Evolutionary conservation across 2,329 filamentous ascomycete species (phyloP), one percentile per base, ranked within the genome.

Genomic region (Scedosporium boydii): DNA sequence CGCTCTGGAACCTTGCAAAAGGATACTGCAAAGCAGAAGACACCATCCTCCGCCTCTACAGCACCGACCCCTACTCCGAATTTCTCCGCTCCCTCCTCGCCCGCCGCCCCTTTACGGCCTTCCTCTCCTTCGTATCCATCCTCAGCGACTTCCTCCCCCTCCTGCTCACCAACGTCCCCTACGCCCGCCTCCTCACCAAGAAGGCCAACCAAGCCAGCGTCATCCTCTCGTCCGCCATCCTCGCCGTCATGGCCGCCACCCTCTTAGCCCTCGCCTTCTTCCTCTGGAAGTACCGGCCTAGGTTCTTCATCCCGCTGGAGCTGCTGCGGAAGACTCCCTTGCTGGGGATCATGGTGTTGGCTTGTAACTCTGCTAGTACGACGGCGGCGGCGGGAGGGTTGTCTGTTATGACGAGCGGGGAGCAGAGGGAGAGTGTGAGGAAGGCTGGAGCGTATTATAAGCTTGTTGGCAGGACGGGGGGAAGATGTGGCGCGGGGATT

Each of bases 251-350:
- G 55, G 27, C 18, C 7, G 18, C n/a, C 27, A 21, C 55, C 4
- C 27, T 58, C 9, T 4, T 38, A 3, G 10, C 29, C 1, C 55
- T 58, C 7, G 55, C 55, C 10, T 41, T 58, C 27, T 21, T 58
- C 12, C 16, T 58, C 16, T 34, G 26, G 26, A 41, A 6, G 26
- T 41, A 41, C 55, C 55, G 55, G 27, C 55, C 55, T 2, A 6
- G 23, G 55, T 58, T 41, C 55, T 58, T 58, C 55, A 58, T 58
- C 55, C 55, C 55, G 10, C 55, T 58, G 55, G 55, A 58, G 26
- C 26, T 58, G 27, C 16, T 58, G 23, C 10, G 55, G 26, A 38
- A 58, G 55, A 58, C 12, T 14, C 27, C 55, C 27, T 26, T 58
- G 18, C 18, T 58, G 27, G 55, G 55, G 7, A 58, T 58, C 55